Conservation (phyloP, 1,284 basidiomycete genomes). For the Tylopilus sp. region DNA sequence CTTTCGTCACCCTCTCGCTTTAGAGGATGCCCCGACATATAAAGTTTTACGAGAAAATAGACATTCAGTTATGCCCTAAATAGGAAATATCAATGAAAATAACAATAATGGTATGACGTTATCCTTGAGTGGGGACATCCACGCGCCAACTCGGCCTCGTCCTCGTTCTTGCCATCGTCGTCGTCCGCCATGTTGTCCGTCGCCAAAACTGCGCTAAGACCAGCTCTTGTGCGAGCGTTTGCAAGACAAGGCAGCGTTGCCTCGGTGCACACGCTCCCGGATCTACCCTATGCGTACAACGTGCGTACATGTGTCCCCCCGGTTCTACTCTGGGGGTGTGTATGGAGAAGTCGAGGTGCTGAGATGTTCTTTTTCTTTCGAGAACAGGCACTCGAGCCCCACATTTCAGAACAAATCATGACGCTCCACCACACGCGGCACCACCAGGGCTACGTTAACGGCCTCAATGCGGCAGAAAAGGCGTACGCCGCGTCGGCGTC, state of each 20-base stretch:
- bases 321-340: neutral
- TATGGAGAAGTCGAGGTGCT: neutral
- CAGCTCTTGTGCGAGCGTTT: constrained; percentile 41
- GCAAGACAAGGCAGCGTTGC: constrained; percentile 35
- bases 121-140: neutral
- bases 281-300: constrained; percentile 89
- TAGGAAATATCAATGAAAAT: neutral
- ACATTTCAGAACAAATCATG: constrained; percentile 83
- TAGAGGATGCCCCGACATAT: neutral
- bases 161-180: neutral
- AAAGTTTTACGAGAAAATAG: constrained; percentile 10
- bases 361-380: neutral
- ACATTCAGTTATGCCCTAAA: constrained; percentile 4
- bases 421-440: constrained; percentile 94
- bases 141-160: neutral
- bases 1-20: neutral
- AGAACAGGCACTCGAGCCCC: constrained; percentile 65
- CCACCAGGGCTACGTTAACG: constrained; percentile 91
- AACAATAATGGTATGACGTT: constrained; percentile 18
- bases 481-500: constrained; percentile 65
- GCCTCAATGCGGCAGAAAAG: constrained; percentile 89
- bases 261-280: constrained; percentile 70
- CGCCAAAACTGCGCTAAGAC: constrained; percentile 39
- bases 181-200: constrained; percentile 45
- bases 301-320: constrained; percentile 44